Conservation (phyloP, 768 basidiomycete genomes). For the Amanita brunnescens region DNA sequence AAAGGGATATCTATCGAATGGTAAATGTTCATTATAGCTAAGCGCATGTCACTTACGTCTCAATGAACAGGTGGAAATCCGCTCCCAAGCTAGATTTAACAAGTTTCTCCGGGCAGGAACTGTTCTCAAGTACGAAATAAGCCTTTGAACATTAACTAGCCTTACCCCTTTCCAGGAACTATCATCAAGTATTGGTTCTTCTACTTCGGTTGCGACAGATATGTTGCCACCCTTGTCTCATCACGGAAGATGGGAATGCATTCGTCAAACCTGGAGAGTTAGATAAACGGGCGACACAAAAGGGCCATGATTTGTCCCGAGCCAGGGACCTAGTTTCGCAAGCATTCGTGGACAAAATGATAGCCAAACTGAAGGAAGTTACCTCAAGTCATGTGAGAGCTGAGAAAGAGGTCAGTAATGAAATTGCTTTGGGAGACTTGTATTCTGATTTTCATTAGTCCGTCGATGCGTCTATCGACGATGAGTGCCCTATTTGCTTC, state of each 20-base stretch:
- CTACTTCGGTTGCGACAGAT: constrained; percentile 54
- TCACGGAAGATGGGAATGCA: constrained; percentile 45
- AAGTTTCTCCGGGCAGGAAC: constrained; percentile 52
- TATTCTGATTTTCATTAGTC: constrained; percentile 27
- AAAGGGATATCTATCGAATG: constrained; percentile 54
- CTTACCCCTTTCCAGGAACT: constrained; percentile 31
- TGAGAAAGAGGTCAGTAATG: constrained; percentile 41
- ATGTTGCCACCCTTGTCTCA: constrained; percentile 59
- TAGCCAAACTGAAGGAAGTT: constrained; percentile 33
- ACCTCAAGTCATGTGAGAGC: constrained; percentile 36
- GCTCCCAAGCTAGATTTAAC: constrained; percentile 56
- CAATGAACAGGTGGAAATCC: constrained; percentile 36
- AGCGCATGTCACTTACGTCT: neutral
- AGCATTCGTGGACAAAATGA: constrained; percentile 44
- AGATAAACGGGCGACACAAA: constrained; percentile 22
- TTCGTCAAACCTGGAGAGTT: constrained; percentile 34
- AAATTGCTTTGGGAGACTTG: neutral
- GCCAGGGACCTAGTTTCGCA: constrained; percentile 33
- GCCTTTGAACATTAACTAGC: too few species aligned
- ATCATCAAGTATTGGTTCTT: constrained; percentile 43
- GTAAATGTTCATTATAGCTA: constrained; percentile 15
- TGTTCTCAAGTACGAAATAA: constrained; percentile 49
- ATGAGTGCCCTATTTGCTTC: constrained; percentile 63
- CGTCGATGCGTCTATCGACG: constrained; percentile 36
- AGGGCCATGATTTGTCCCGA: constrained; percentile 35